A percentile compares a stretch with the other conserved stretches of the same genome.
phyloP scores from a whole-genome alignment of 768 basidiomycete genomes.

The Kwoniella botswanensis region DNA sequence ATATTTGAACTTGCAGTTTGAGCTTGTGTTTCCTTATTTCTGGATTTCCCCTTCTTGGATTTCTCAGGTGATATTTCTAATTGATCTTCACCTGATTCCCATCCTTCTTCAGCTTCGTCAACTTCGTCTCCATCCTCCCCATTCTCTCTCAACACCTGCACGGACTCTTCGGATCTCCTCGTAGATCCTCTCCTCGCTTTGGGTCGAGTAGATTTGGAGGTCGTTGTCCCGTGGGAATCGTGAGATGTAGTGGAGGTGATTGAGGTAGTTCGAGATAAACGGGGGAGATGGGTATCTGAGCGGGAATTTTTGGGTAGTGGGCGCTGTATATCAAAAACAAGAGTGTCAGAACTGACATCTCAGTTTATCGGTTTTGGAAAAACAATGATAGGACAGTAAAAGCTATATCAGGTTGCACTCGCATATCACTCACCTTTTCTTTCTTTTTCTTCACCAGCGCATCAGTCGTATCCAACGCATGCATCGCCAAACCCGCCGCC shows the following conservation, averaged over 20 bases:
- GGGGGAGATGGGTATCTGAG: conserved; percentile 47
- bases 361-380: too few relatives aligned
- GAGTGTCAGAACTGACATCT: conserved; percentile 4
- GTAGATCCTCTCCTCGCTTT: conserved; percentile 22
- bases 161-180: conserved; percentile 30
- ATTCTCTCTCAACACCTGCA: conserved; percentile 27
- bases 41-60: conserved; percentile 15
- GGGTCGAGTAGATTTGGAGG: conserved; percentile 2
- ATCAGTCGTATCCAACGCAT: conserved; percentile 32
- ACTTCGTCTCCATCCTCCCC: conserved; percentile 22
- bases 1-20: conserved; percentile 19
- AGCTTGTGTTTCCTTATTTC: conserved; percentile 1
- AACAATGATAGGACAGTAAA: neutral
- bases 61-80: conserved; percentile 17
- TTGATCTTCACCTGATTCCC: conserved; percentile 41
- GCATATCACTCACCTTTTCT: conserved; percentile 28
- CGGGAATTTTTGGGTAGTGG: conserved; percentile 37
- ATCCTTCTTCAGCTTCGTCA: conserved; percentile 42
- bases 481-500: conserved; percentile 46
- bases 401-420: neutral
- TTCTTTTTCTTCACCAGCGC: conserved; percentile 34
- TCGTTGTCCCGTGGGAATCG: conserved; percentile 19
- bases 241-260: conserved; percentile 36
- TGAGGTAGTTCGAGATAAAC: conserved; percentile 42
- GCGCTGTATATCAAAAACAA: conserved; percentile 25